Percentiles rank a stretch among this genome's conserved stretches.
phyloP scores from a whole-genome alignment of 192 early-diverging fungal species.

The Backusella australiensis region DNA sequence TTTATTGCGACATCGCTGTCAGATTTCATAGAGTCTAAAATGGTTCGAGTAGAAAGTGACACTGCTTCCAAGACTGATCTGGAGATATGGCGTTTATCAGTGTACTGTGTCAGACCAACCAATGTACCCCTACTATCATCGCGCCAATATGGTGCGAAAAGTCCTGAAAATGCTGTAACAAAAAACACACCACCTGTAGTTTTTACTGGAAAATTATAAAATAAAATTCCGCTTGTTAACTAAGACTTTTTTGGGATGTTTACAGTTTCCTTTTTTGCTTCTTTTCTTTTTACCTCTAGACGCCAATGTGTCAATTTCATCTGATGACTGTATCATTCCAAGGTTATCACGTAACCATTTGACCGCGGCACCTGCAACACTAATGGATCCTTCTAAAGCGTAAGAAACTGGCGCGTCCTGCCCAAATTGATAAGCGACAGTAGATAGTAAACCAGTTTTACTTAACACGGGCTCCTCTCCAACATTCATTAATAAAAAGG shows the following conservation, averaged over 20 bases:
- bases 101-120: constrained; percentile 88
- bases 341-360: constrained; percentile 91
- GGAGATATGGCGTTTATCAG: constrained; percentile 82
- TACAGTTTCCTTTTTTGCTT: constrained; percentile 32
- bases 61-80: constrained; percentile 89
- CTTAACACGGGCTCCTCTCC: constrained; percentile 72
- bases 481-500: constrained; percentile 95
- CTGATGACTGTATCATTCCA: constrained; percentile 69
- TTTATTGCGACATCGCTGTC: constrained; percentile 70
- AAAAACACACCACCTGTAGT: constrained; percentile 92
- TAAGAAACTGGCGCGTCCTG: constrained; percentile 61
- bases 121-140: constrained; percentile 88
- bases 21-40: constrained; percentile 88
- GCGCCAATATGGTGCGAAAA: constrained; percentile 96
- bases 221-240: constrained; percentile 64
- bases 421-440: constrained; percentile 87
- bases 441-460: constrained; percentile 84
- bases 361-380: constrained; percentile 89
- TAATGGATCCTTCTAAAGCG: constrained; percentile 92
- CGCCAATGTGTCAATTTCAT: constrained; percentile 78
- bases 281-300: constrained; percentile 22
- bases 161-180: constrained; percentile 92
- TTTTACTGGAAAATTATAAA: constrained; percentile 31
- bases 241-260: constrained; percentile 45
- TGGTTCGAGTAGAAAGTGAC: constrained; percentile 86